Base-by-base conservation (phyloP, 805 yeast genomes). In the Nakazawaea wyomingensis region DNA sequence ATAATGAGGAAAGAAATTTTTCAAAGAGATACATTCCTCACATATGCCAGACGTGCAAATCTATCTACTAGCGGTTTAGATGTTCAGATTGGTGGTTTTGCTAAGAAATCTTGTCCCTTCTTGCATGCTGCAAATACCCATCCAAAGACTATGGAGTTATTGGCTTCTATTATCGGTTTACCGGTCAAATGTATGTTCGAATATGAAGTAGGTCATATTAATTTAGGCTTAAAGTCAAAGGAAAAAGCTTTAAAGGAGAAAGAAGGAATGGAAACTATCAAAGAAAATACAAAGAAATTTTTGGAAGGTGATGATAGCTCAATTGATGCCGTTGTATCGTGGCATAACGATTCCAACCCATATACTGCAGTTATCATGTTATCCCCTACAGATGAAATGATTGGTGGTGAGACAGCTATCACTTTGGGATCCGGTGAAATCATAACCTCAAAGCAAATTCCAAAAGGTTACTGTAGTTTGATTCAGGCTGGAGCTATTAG, bases 1-100 rank as follows among this genome's bases (percentile, higher is more conserved):
- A 70, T 78, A 51, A 68, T 78, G 73, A 66, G 72, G 49, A 68
- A 70, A 57, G 82, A 78, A 53, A 54, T 74, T 17, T 61, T 76
- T 50, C 54, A 57, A 35, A 71, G 71, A 47, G 70, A 70, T 21
- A 54, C 62, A 5, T 64, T 76, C 42, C 46, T 62, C 43, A 60
- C 64, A 28, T 66, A 64, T 52, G 76, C 72, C 14, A 61, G 80
- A 42, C 50, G 59, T 11, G 64, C 67, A 11, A 58, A 54, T 37
- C 43, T 61, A 14, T 47, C 61, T 10, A 48, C 46, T 34, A 51
- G 59, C 39, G 50, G 54, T 5, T 33, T 56, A 42, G 65, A 62
- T 48, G 52, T 63, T 18, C 56, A 53, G 28, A 42, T 67, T 41
- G 50, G 71, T 34, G 72, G 73, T 2, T 64, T 55, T 45, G 61